Conservation (phyloP, 148 eudicot genomes). For the Silene uniflora region DNA sequence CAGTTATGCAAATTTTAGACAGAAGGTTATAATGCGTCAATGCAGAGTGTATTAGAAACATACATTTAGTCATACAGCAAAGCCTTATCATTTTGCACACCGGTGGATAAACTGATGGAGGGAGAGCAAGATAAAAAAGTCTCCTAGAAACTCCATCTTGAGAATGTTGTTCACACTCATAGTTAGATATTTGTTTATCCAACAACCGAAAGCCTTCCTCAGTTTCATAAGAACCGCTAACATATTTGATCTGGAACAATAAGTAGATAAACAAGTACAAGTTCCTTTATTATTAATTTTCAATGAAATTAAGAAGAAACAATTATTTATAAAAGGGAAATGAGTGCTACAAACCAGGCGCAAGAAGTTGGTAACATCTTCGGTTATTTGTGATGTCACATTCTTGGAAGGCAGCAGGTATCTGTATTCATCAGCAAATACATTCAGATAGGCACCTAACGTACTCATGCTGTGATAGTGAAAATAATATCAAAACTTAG, state of each 20-base stretch:
- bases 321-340: not conserved
- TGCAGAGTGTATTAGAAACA: slow-evolving; percentile 21
- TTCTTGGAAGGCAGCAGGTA: slow-evolving; percentile 46
- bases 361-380: slow-evolving; percentile 58
- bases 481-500: too few relatives aligned
- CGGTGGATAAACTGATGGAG: slow-evolving; percentile 96
- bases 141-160: slow-evolving; percentile 62
- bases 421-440: slow-evolving; percentile 36
- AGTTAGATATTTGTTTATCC: slow-evolving; percentile 61
- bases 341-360: slow-evolving; percentile 47
- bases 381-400: slow-evolving; percentile 32
- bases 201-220: slow-evolving; percentile 66
- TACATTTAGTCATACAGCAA: slow-evolving; percentile 71
- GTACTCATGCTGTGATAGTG: not conserved
- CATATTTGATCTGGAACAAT: slow-evolving; percentile 67
- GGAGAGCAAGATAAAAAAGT: slow-evolving; percentile 95
- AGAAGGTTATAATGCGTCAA: not conserved
- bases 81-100: slow-evolving; percentile 86
- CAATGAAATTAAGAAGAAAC: not conserved
- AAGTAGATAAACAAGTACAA: slow-evolving; percentile 11
- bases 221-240: slow-evolving; percentile 76
- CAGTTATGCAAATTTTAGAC: not conserved
- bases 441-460: slow-evolving; percentile 7
- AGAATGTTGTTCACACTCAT: slow-evolving; percentile 46
- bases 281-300: not conserved